Percentiles rank a stretch among this genome's conserved stretches.
Evolutionary conservation across 345 rosid species (phyloP).

Genomic region (Gossypium raimondii): DNA sequence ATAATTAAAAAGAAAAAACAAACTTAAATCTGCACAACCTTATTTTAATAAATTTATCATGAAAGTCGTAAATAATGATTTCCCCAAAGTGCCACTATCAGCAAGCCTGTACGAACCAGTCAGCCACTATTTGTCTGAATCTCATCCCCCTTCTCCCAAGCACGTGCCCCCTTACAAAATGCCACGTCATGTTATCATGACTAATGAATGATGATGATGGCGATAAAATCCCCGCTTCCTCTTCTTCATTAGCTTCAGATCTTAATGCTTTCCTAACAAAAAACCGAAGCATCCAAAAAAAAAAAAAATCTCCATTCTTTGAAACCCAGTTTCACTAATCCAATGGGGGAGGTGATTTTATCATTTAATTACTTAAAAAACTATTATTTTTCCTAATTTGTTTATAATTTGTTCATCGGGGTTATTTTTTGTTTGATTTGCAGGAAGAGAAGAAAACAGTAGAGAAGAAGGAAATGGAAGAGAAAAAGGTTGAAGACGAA

Average conservation of each 20-base stretch:
- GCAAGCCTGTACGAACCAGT: no score
- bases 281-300: neutral
- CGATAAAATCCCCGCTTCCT: neutral
- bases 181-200: neutral
- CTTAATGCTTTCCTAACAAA: slow-evolving; percentile 22
- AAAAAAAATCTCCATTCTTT: neutral
- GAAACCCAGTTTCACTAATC: neutral
- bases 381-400: neutral
- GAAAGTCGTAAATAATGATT: no score
- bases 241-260: slow-evolving; percentile 21
- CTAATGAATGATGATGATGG: neutral
- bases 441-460: slow-evolving; percentile 60
- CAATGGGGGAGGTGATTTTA: slow-evolving; percentile 61
- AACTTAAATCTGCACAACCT: no score
- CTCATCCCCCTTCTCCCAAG: slow-evolving; percentile 13
- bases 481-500: slow-evolving; percentile 32
- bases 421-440: neutral
- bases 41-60: no score
- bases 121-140: neutral
- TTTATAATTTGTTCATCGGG: neutral
- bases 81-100: no score
- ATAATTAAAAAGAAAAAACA: no score
- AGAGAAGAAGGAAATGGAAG: slow-evolving; percentile 22
- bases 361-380: slow-evolving; percentile 19
- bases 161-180: slow-evolving; percentile 43